These are phyloP conservation scores for Fusarium tricinctum DNA, from an alignment of 2,329 filamentous ascomycete species.

Conservation along the genomic window DNA sequence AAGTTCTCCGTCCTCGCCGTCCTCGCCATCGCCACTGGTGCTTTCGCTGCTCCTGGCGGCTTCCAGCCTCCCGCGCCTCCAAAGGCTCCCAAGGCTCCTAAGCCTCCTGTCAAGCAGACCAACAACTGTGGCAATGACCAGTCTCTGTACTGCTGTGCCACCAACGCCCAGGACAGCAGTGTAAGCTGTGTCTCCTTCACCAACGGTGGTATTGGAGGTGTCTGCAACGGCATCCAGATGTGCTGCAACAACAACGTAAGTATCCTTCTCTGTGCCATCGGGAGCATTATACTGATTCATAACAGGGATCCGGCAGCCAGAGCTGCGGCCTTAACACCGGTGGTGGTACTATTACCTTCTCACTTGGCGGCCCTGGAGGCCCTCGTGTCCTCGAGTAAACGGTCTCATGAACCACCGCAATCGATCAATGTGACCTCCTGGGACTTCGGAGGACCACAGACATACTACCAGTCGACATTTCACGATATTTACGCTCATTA, in stretches of 20 bases:
- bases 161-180: background rate
- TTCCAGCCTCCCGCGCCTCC: too few species aligned
- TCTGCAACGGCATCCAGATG: constrained; percentile 15
- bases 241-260: constrained; percentile 30
- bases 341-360: background rate
- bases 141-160: constrained; percentile 25
- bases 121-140: constrained; percentile 1
- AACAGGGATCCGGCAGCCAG: background rate
- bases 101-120: background rate
- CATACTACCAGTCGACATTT: background rate
- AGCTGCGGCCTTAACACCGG: background rate
- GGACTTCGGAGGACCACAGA: background rate
- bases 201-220: background rate
- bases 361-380: background rate
- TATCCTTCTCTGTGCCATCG: accelerated
- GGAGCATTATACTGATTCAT: background rate
- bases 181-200: background rate
- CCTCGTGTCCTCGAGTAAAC: background rate
- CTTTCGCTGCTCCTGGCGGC: constrained; percentile 3
- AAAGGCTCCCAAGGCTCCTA: background rate
- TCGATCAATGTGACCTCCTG: background rate
- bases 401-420: background rate
- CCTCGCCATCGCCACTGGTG: constrained; percentile 21
- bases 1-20: constrained; percentile 23
- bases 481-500: background rate